phyloP scores from a whole-genome alignment of 768 basidiomycete species.

The Tricholoma flavovirens region DNA sequence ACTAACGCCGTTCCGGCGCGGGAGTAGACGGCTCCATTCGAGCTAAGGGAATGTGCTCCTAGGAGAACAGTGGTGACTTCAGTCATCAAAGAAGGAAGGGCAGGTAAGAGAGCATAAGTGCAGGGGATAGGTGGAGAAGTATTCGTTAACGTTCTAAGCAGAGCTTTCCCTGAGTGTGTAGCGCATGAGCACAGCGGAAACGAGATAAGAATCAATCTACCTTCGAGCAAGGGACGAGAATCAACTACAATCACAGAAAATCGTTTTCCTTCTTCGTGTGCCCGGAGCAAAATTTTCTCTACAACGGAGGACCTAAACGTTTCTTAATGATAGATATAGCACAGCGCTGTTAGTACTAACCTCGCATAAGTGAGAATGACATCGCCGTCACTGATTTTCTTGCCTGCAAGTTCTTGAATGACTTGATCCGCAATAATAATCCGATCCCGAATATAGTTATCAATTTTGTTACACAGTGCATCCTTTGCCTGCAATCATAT shows the following conservation, averaged over 20 bases:
- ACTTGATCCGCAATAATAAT: slow-evolving; percentile 92
- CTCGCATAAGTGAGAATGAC: slow-evolving; percentile 90
- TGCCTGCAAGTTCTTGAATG: slow-evolving; percentile 81
- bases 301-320: slow-evolving; percentile 82
- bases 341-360: slow-evolving; percentile 32
- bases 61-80: slow-evolving; percentile 82
- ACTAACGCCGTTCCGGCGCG: slow-evolving; percentile 94
- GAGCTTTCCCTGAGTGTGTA: slow-evolving; percentile 57
- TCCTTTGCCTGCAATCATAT: slow-evolving; percentile 72
- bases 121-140: slow-evolving; percentile 62
- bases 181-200: neutral
- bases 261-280: slow-evolving; percentile 63
- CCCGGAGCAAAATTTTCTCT: slow-evolving; percentile 79
- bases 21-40: slow-evolving; percentile 91
- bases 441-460: slow-evolving; percentile 89
- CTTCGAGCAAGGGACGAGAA: slow-evolving; percentile 92
- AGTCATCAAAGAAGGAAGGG: slow-evolving; percentile 72
- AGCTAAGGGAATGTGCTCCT: slow-evolving; percentile 91
- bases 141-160: slow-evolving; percentile 64
- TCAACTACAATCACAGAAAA: slow-evolving; percentile 94
- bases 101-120: slow-evolving; percentile 88
- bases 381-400: slow-evolving; percentile 93
- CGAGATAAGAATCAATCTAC: slow-evolving; percentile 26
- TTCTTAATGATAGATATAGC: neutral
- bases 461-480: slow-evolving; percentile 75